phyloP scores from a whole-genome alignment of 306 rosid genomes.

The Prosopis cineraria region DNA sequence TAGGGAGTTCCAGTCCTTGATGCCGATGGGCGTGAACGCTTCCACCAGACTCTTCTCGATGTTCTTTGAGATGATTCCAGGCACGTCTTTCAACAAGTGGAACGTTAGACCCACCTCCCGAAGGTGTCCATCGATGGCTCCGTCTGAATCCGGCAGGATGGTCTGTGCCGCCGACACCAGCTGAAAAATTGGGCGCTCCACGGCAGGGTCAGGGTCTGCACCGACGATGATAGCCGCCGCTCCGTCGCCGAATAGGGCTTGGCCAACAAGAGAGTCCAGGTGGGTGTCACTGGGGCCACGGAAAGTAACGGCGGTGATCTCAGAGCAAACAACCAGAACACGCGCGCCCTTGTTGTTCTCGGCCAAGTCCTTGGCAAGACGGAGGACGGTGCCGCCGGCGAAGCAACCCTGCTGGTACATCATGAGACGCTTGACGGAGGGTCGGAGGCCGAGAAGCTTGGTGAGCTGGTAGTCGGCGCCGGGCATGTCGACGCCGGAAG shows the following conservation, averaged over 20 bases:
- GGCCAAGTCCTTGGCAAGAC: slow-evolving; percentile 62
- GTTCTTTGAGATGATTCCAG: slow-evolving; percentile 60
- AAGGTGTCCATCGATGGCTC: slow-evolving; percentile 61
- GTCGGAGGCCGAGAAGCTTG: slow-evolving; percentile 60
- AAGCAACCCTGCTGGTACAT: slow-evolving; percentile 75
- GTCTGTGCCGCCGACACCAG: slow-evolving; percentile 55
- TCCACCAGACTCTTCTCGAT: slow-evolving; percentile 57
- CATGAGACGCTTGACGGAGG: slow-evolving; percentile 65
- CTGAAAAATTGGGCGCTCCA: slow-evolving; percentile 50
- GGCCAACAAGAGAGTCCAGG: slow-evolving; percentile 55
- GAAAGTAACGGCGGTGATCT: slow-evolving; percentile 69
- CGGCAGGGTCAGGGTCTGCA: slow-evolving; percentile 38
- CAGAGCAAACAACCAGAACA: slow-evolving; percentile 64
- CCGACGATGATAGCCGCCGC: slow-evolving; percentile 58
- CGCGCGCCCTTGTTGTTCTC: slow-evolving; percentile 63
- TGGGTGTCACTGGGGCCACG: slow-evolving; percentile 66
- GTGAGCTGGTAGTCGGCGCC: slow-evolving; percentile 65
- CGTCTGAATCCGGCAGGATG: slow-evolving; percentile 53
- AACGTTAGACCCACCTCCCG: slow-evolving; percentile 61
- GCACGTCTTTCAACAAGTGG: slow-evolving; percentile 59
- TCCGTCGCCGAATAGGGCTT: slow-evolving; percentile 63
- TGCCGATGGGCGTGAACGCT: slow-evolving; percentile 53
- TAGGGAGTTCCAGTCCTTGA: slow-evolving; percentile 59
- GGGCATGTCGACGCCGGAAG: slow-evolving; percentile 70
- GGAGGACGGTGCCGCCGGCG: slow-evolving; percentile 71